Evolutionary conservation across 805 yeast genomes (phyloP).

Genomic region (Pichia deserticola): DNA sequence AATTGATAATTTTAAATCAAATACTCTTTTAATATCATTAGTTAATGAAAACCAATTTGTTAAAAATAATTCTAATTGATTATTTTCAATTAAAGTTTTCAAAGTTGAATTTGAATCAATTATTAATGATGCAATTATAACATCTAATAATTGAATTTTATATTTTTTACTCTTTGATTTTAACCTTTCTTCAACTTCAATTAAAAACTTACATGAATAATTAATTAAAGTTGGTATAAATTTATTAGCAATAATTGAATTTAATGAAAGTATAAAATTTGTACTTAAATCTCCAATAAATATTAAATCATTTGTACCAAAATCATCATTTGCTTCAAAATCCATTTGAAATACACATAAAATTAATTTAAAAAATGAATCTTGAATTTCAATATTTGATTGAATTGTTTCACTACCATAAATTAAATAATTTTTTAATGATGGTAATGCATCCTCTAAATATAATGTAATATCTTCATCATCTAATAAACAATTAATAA

Average conservation of each 20-base stretch:
- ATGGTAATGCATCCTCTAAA: slow-evolving; percentile 68
- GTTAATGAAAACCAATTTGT: slow-evolving; percentile 57
- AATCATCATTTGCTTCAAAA: slow-evolving; percentile 35
- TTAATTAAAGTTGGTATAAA: slow-evolving; percentile 41
- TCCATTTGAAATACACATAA: slow-evolving; percentile 29
- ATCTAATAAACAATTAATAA: slow-evolving; percentile 30
- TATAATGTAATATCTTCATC: slow-evolving; percentile 56
- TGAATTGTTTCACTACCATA: slow-evolving; percentile 44
- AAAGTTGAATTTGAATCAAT: slow-evolving; percentile 53
- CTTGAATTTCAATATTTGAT: slow-evolving; percentile 38
- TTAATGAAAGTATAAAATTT: slow-evolving; percentile 53
- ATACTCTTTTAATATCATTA: slow-evolving; percentile 57
- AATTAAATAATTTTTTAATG: slow-evolving; percentile 66
- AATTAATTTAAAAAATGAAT: slow-evolving; percentile 46
- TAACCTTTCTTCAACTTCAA: slow-evolving; percentile 26
- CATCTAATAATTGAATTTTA: slow-evolving; percentile 48
- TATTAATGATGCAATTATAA: slow-evolving; percentile 55
- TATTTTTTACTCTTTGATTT: slow-evolving; percentile 14
- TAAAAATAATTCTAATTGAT: slow-evolving; percentile 45
- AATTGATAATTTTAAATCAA: slow-evolving; percentile 69
- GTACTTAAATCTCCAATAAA: slow-evolving; percentile 59
- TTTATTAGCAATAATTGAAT: slow-evolving; percentile 33
- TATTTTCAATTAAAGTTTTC: slow-evolving; percentile 37
- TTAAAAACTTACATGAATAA: slow-evolving; percentile 35
- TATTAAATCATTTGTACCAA: slow-evolving; percentile 49